Conservation (phyloP, 148 eudicot genomes). For the Rhododendron vialii region DNA sequence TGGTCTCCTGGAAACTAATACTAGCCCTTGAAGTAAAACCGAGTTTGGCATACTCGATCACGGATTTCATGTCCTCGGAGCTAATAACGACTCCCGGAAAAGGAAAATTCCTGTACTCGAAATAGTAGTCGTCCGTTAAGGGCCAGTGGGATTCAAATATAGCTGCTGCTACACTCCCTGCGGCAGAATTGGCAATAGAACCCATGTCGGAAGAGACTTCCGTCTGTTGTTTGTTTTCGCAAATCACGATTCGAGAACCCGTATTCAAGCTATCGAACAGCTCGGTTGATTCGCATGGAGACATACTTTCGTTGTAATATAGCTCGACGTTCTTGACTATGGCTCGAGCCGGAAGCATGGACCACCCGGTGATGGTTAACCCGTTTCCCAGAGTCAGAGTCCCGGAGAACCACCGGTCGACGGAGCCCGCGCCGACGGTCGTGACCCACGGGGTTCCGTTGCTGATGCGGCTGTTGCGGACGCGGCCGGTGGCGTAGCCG, state of each 20-base stretch:
- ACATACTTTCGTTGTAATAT: neutral
- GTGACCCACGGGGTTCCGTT: constrained; percentile 32
- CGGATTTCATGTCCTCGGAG: neutral
- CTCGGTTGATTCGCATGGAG: neutral
- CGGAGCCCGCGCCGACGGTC: constrained; percentile 26
- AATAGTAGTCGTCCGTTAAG: neutral
- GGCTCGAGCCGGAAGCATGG: neutral
- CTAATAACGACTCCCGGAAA: neutral
- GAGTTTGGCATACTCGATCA: neutral
- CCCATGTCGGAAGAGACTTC: neutral
- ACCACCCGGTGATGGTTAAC: constrained; percentile 2
- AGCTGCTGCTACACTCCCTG: neutral
- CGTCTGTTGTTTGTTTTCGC: neutral
- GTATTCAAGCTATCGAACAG: neutral
- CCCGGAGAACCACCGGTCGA: constrained; percentile 16
- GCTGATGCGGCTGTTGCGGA: constrained; percentile 8
- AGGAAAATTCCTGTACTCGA: neutral
- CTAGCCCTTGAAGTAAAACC: neutral
- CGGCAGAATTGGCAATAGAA: neutral
- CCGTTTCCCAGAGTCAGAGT: neutral
- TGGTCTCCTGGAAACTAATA: neutral
- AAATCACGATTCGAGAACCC: neutral
- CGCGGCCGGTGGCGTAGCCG: neutral
- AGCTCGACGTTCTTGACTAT: neutral
- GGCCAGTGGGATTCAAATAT: neutral